Evolutionary conservation across 2,329 filamentous ascomycete species (phyloP).

Genomic region (Bisporella sp.): DNA sequence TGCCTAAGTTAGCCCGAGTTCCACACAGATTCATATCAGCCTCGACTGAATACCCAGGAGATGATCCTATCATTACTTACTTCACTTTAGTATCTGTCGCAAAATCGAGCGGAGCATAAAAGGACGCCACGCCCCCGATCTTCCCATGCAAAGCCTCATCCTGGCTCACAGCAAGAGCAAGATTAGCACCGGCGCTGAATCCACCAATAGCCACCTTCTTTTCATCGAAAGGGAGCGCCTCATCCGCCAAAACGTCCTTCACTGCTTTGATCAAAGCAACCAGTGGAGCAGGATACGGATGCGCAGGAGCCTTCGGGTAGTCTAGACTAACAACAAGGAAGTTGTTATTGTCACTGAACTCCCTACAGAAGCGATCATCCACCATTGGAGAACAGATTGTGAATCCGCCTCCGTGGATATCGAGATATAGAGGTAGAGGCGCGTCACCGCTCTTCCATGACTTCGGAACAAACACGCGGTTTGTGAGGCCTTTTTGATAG

Average conservation of each 20-base stretch:
- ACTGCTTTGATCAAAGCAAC: conserved; percentile 40
- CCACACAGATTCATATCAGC: neutral
- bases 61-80: neutral
- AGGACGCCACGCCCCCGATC: conserved; percentile 32
- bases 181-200: conserved; percentile 45
- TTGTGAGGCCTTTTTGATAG: conserved; percentile 21
- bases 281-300: conserved; percentile 37
- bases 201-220: conserved; percentile 36
- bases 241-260: conserved; percentile 35
- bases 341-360: conserved; percentile 33
- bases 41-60: neutral
- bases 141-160: conserved; percentile 27
- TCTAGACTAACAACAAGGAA: conserved; percentile 41
- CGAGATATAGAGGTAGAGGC: conserved; percentile 37
- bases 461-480: conserved; percentile 34
- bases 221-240: conserved; percentile 38
- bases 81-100: neutral
- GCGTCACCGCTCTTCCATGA: conserved; percentile 27
- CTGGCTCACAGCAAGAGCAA: conserved; percentile 36
- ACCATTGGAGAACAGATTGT: conserved; percentile 34
- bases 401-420: conserved; percentile 47
- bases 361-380: conserved; percentile 40
- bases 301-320: conserved; percentile 40
- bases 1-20: conserved; percentile 18
- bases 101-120: conserved; percentile 40